Evolutionary conservation across 169 alveolate species (phyloP).

Genomic region (Plasmodium malariae): DNA sequence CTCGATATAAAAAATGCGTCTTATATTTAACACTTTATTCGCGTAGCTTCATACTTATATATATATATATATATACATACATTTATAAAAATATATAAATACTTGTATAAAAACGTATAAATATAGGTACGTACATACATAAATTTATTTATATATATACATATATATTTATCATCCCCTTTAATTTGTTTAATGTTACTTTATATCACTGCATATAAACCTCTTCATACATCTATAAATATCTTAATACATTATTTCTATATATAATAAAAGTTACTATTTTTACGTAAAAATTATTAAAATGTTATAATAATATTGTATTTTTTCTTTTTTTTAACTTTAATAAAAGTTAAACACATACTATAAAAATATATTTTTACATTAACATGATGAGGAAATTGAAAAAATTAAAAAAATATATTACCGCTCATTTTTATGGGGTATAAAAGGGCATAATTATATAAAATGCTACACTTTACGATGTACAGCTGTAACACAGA

Average conservation of each 20-base stretch:
- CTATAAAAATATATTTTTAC: neutral
- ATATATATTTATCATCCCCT: neutral
- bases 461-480: too few relatives aligned
- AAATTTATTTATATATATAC: neutral
- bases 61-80: too few relatives aligned
- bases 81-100: too few relatives aligned
- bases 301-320: too few relatives aligned
- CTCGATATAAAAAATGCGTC: too few relatives aligned
- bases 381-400: neutral
- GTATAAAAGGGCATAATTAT: neutral
- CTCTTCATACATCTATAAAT: too few relatives aligned
- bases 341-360: neutral
- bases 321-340: neutral
- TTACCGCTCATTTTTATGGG: neutral
- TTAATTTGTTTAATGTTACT: too few relatives aligned
- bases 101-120: neutral
- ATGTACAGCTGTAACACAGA: too few relatives aligned
- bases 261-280: neutral
- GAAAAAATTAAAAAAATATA: neutral
- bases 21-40: too few relatives aligned
- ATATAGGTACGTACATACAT: neutral
- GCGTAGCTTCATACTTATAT: too few relatives aligned
- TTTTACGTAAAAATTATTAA: neutral
- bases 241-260: too few relatives aligned
- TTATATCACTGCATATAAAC: too few relatives aligned